A percentile compares a stretch with the other conserved stretches of the same genome.
Conservation (phyloP, 371 early-diverging fungal species). For the Catenaria anguillulae region DNA sequence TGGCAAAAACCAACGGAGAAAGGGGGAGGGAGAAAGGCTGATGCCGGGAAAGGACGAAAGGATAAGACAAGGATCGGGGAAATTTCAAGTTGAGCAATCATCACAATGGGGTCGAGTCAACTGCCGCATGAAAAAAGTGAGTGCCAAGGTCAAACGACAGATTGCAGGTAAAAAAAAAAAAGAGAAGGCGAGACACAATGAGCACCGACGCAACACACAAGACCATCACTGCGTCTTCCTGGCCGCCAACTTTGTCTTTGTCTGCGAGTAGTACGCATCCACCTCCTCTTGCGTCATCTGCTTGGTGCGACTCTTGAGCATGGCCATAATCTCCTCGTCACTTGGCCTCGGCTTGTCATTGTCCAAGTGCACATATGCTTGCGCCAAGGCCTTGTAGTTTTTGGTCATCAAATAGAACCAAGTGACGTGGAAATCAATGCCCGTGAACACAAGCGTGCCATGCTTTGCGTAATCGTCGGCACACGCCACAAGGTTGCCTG, state of each 20-base stretch:
- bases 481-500: conserved; percentile 16
- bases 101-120: too few species aligned
- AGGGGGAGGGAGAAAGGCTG: too few species aligned
- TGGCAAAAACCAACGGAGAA: too few species aligned
- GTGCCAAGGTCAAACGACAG: too few species aligned
- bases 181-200: background rate
- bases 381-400: conserved; percentile 15
- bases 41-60: too few species aligned
- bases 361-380: conserved; percentile 11
- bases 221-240: background rate
- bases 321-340: conserved; percentile 13
- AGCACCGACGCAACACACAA: background rate
- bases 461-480: conserved; percentile 13
- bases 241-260: background rate
- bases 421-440: conserved; percentile 15
- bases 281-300: conserved; percentile 14
- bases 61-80: too few species aligned
- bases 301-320: conserved; percentile 13
- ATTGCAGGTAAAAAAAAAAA: background rate
- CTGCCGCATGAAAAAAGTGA: too few species aligned
- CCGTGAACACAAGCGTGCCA: conserved; percentile 17
- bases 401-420: conserved; percentile 16
- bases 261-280: conserved; percentile 10
- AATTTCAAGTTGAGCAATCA: too few species aligned
- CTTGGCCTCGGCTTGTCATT: background rate